phyloP scores from a whole-genome alignment of 768 basidiomycete species.

The Suillus cothurnatus region DNA sequence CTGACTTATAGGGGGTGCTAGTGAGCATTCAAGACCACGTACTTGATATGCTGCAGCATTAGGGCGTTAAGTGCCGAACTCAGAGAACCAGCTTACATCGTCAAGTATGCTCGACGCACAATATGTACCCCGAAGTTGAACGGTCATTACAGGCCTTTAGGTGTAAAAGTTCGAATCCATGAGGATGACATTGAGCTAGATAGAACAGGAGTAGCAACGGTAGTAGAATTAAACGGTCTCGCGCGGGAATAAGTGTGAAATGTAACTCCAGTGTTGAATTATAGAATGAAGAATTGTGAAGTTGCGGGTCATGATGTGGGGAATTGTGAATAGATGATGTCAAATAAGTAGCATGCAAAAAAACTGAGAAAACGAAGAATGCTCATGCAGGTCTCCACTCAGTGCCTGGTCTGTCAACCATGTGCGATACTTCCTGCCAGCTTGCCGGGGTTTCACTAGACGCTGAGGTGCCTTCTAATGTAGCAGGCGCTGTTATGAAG shows the following conservation, averaged over 20 bases:
- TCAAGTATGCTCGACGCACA: neutral
- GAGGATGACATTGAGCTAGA: constrained; percentile 4
- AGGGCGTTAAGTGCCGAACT: neutral
- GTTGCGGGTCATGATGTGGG: constrained; percentile 7
- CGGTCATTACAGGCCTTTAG: neutral
- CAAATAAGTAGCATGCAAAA: constrained; percentile 35
- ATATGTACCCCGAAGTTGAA: neutral
- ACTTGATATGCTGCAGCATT: neutral
- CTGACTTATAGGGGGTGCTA: neutral
- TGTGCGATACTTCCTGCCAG: constrained; percentile 48
- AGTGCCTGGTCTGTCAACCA: constrained; percentile 42
- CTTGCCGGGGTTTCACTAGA: constrained; percentile 49
- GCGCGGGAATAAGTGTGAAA: constrained; percentile 10
- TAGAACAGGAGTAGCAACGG: constrained; percentile 14
- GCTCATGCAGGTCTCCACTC: constrained; percentile 43
- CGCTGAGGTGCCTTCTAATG: constrained; percentile 57
- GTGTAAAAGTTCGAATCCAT: neutral
- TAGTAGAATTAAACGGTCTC: constrained; percentile 19
- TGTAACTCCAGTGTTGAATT: constrained; percentile 9
- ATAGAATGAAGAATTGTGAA: neutral
- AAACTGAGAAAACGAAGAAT: constrained; percentile 18
- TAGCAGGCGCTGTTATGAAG: constrained; percentile 67
- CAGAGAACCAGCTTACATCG: neutral
- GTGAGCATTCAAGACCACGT: neutral
- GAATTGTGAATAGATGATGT: constrained; percentile 23